phyloP scores from a whole-genome alignment of 768 basidiomycete genomes.

The Symmetrospora coprosmae region DNA sequence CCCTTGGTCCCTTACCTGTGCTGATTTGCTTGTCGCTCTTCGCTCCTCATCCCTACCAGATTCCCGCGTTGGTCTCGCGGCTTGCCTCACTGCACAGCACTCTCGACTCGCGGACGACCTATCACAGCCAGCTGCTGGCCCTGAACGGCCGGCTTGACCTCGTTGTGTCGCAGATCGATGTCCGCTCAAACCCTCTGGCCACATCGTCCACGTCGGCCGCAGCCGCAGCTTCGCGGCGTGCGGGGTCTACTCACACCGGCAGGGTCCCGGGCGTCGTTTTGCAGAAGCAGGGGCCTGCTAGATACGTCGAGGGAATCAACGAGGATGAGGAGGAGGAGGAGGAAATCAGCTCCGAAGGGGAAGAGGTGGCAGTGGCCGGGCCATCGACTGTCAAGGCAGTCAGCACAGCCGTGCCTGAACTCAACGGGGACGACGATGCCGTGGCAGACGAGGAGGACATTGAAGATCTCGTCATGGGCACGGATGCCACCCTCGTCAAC shows the following conservation, averaged over 20 bases:
- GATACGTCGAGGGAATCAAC: slow-evolving; percentile 48
- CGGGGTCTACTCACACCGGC: too few species aligned
- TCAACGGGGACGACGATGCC: slow-evolving; percentile 48
- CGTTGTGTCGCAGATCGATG: slow-evolving; percentile 82
- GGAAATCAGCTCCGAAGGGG: slow-evolving; percentile 36
- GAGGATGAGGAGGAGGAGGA: slow-evolving; percentile 47
- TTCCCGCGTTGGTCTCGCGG: slow-evolving; percentile 78
- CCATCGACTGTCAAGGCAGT: too few species aligned
- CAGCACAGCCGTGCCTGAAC: too few species aligned
- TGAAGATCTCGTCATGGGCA: too few species aligned
- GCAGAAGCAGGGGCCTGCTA: slow-evolving; percentile 73
- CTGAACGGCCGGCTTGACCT: slow-evolving; percentile 83
- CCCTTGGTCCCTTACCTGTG: too few species aligned
- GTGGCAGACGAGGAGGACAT: slow-evolving; percentile 57
- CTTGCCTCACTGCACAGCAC: slow-evolving; percentile 72
- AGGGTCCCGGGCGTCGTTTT: slow-evolving; percentile 37
- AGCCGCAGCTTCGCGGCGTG: too few species aligned
- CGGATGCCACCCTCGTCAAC: too few species aligned
- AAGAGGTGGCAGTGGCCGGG: too few species aligned
- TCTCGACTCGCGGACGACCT: slow-evolving; percentile 58
- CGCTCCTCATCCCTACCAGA: slow-evolving; percentile 42
- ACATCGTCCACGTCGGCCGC: too few species aligned
- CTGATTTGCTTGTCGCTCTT: too few species aligned
- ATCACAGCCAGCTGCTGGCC: slow-evolving; percentile 71
- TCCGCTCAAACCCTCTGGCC: slow-evolving; percentile 59